Conservation (phyloP, 345 rosid species). For the Sisymbrium irio region DNA sequence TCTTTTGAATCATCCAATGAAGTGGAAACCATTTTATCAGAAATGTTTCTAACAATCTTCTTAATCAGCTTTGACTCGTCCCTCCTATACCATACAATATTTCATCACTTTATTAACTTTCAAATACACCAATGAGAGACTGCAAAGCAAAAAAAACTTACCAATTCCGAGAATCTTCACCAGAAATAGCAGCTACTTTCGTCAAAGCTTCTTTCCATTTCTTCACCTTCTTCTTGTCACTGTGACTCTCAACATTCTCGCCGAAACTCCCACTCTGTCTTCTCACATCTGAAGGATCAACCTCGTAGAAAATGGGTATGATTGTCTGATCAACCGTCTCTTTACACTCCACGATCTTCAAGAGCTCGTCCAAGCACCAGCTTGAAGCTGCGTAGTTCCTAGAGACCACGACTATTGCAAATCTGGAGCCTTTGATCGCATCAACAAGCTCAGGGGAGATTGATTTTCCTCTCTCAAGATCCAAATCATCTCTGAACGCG, state of each 20-base stretch:
- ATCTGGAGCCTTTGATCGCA: conserved; percentile 29
- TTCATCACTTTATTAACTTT: neutral
- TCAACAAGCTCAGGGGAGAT: conserved; percentile 30
- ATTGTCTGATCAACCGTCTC: conserved; percentile 4
- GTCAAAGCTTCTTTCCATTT: conserved; percentile 32
- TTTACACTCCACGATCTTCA: conserved; percentile 27
- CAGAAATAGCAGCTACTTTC: conserved; percentile 18
- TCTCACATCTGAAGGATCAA: conserved; percentile 30
- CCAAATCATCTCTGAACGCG: conserved; percentile 27
- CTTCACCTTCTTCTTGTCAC: conserved; percentile 18
- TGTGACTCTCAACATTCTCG: conserved; percentile 13
- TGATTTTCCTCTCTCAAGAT: conserved; percentile 21
- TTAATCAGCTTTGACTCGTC: conserved; percentile 27
- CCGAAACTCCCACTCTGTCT: conserved; percentile 13
- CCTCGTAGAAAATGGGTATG: conserved; percentile 29
- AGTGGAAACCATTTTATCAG: conserved; percentile 1
- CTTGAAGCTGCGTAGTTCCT: conserved; percentile 28
- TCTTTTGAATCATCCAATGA: conserved; percentile 2
- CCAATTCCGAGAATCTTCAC: conserved; percentile 35
- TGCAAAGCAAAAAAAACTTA: conserved; percentile 9
- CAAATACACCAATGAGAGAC: neutral
- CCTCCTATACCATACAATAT: conserved; percentile 19
- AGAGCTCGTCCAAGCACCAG: conserved; percentile 40
- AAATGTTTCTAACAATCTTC: conserved; percentile 32
- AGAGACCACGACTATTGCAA: conserved; percentile 28